Percentiles rank a stretch among this genome's conserved stretches.
These are phyloP conservation scores for Gyrodon lividus DNA, from an alignment of 768 basidiomycete species.

Conservation along the genomic window DNA sequence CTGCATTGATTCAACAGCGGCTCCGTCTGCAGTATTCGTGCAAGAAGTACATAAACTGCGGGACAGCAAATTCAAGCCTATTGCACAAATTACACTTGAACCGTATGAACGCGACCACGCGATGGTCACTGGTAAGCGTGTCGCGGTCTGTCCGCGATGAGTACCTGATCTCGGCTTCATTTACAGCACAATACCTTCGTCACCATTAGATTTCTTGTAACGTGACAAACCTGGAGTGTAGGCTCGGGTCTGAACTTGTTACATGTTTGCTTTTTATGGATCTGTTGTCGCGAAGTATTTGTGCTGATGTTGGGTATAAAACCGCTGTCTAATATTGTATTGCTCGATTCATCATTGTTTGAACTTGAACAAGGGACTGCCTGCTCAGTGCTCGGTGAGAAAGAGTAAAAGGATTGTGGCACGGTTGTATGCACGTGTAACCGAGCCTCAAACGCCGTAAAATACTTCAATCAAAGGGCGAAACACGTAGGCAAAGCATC, in stretches of 20 bases:
- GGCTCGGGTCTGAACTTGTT: not conserved
- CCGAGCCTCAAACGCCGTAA: not conserved
- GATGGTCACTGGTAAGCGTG: conserved; percentile 74
- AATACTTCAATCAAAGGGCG: not conserved
- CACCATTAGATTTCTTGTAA: conserved; percentile 33
- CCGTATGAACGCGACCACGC: conserved; percentile 90
- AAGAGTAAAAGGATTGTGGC: too few species aligned
- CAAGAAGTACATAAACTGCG: conserved; percentile 81
- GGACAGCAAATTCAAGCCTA: conserved; percentile 80
- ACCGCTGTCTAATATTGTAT: conserved; percentile 16
- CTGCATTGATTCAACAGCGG: conserved; percentile 95
- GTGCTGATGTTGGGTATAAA: conserved; percentile 12
- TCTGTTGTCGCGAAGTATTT: conserved; percentile 7
- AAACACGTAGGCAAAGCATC: too few species aligned
- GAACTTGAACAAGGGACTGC: not conserved
- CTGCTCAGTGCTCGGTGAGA: too few species aligned
- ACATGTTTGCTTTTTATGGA: not conserved
- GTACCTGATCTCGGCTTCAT: not conserved
- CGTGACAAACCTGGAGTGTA: conserved; percentile 1
- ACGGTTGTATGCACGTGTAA: too few species aligned
- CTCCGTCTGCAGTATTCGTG: conserved; percentile 88
- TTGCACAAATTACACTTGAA: conserved; percentile 95
- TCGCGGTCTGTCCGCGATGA: not conserved
- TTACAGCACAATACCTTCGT: conserved; percentile 46
- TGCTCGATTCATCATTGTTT: not conserved